phyloP scores from a whole-genome alignment of 805 yeast genomes.

The Dipodascopsis uninucleata region DNA sequence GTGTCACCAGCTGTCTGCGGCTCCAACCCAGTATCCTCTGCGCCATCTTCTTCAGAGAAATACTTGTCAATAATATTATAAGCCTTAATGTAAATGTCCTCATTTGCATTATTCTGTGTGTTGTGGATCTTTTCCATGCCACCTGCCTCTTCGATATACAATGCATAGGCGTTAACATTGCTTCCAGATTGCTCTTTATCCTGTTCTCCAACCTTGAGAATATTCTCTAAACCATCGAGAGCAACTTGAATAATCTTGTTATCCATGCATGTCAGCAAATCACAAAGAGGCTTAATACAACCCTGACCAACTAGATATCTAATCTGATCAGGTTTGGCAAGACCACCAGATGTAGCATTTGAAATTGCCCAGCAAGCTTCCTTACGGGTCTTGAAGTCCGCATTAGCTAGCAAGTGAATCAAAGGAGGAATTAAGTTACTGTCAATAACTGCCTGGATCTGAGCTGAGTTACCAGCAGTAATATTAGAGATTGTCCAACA shows the following conservation, averaged over 20 bases:
- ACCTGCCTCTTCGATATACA: slow-evolving; percentile 94
- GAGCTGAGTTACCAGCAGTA: slow-evolving; percentile 94
- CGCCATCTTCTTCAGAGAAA: slow-evolving; percentile 77
- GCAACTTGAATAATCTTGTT: slow-evolving; percentile 91
- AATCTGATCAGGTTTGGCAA: slow-evolving; percentile 86
- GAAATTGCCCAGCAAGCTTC: slow-evolving; percentile 99
- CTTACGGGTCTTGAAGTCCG: slow-evolving; percentile 93
- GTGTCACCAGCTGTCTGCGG: slow-evolving; percentile 78
- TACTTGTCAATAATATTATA: slow-evolving; percentile 85
- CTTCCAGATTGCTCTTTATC: slow-evolving; percentile 76
- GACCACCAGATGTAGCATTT: slow-evolving; percentile 95
- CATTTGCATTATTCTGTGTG: slow-evolving; percentile 87
- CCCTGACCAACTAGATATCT: slow-evolving; percentile 91
- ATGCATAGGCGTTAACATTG: slow-evolving; percentile 77
- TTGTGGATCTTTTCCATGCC: slow-evolving; percentile 95
- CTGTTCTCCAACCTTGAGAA: slow-evolving; percentile 88
- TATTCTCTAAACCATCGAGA: slow-evolving; percentile 90
- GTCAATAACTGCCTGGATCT: slow-evolving; percentile 95
- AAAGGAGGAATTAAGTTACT: slow-evolving; percentile 90
- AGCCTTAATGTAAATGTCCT: slow-evolving; percentile 88
- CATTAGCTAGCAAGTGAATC: slow-evolving; percentile 69
- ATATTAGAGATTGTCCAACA: slow-evolving; percentile 99
- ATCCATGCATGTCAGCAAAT: slow-evolving; percentile 81
- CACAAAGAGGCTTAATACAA: slow-evolving; percentile 95
- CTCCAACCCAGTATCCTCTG: slow-evolving; percentile 57